These are phyloP conservation scores for Trichocladium uniseriatum DNA, from an alignment of 495 filamentous ascomycete species.

Conservation along the genomic window DNA sequence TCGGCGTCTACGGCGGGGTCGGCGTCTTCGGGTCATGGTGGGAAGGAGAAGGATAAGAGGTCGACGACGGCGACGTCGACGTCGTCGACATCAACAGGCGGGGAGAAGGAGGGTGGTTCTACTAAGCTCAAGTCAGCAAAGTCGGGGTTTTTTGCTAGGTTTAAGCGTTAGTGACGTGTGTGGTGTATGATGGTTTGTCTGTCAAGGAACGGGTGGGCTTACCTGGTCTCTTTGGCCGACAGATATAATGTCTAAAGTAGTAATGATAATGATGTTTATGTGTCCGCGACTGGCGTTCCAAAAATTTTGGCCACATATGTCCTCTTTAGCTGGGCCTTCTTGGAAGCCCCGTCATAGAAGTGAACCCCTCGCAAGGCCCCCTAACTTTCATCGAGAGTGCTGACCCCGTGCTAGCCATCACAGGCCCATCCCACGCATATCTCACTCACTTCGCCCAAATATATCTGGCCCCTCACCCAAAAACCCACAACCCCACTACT, in stretches of 20 bases:
- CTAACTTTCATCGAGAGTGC: too few relatives aligned
- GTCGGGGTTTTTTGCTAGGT: slow-evolving; percentile 18
- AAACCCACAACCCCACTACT: background rate
- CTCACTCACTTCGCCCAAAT: too few relatives aligned
- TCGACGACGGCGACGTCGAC: background rate
- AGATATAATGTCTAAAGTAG: background rate
- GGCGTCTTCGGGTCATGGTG: background rate
- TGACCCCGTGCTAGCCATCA: too few relatives aligned
- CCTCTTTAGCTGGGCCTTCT: too few relatives aligned
- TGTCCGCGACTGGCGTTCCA: too few relatives aligned
- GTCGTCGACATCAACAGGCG: too few relatives aligned
- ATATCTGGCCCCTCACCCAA: too few relatives aligned
- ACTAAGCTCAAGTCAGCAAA: too few relatives aligned
- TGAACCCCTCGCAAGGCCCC: too few relatives aligned
- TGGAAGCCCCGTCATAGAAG: too few relatives aligned
- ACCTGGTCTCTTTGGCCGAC: background rate
- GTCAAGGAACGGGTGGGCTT: background rate
- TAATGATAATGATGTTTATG: slow-evolving; percentile 10
- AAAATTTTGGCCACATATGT: too few relatives aligned
- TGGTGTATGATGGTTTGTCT: background rate
- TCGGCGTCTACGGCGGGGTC: background rate
- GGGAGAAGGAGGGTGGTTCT: background rate
- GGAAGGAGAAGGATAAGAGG: slow-evolving; percentile 1
- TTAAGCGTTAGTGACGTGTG: slow-evolving; percentile 11
- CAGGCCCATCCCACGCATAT: too few relatives aligned